Base-by-base conservation (phyloP, 2,329 filamentous ascomycete genomes). In the Scedosporium apiospermum region DNA sequence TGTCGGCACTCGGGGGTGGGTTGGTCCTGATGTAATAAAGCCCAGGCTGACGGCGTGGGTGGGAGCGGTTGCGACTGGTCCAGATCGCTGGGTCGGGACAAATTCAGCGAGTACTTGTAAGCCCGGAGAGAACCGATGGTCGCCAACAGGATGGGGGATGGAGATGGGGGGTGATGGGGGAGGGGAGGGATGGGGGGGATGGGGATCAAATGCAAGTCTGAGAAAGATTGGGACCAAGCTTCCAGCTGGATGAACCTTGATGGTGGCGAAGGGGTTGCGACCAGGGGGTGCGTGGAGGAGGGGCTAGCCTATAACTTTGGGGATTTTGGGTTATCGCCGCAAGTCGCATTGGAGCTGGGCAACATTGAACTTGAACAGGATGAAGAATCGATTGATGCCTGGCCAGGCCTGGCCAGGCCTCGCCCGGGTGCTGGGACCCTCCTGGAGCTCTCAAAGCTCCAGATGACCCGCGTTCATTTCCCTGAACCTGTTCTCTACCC, bases 21-120 rank as follows among this genome's bases (percentile, higher is more conserved):
- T 21, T 34, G 21, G 49, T 14, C 49, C 49, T 53, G 49, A 27
- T 53, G 49, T 53, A 27, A 53, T 27, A 53, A 53, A 53, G 10
- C 30, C 30, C 30, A 53, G 49, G 21, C 21, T 49, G 18, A n/a
- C 6, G 30, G 30, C 6, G 30, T 34, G 30, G 30, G 49, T 26
- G 49, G 49, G 49, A 21, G 21, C 10, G 49, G 49, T 53, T 53
- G 23, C 49, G 49, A 53, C n/a, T 53, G 49, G 49, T 53, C 34
- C 62, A 61, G 57, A 61, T 63, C 49, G 61, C 61, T 57, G 61
- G 63, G 61, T 58, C 58, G 63, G 61, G 59, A 59, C 63, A 62
- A 59, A 42, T 55, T 41, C 16, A 26, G 30, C n/a, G 49, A 16
- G 23, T 23, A 6, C 5, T 27, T 5, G 26, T 53, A 21, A 26